phyloP scores from a whole-genome alignment of 306 rosid species.

The cucumber (Cucumis sativus) region DNA sequence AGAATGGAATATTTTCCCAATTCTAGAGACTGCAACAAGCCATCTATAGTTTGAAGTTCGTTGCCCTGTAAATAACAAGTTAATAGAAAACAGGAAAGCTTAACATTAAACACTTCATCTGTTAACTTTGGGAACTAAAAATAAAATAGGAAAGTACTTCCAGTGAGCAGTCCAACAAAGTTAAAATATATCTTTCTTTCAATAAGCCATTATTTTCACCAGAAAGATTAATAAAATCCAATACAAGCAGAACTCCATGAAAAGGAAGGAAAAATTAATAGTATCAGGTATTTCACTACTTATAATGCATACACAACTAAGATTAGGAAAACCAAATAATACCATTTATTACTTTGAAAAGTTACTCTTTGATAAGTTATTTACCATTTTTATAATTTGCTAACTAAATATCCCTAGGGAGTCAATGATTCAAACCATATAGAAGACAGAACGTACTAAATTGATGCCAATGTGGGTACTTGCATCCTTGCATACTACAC shows the following conservation, averaged over 20 bases:
- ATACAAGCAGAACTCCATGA: neutral
- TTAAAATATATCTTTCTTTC: neutral
- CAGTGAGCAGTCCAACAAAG: neutral
- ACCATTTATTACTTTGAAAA: neutral
- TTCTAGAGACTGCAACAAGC: constrained; percentile 63
- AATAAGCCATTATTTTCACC: neutral
- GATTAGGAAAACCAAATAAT: neutral
- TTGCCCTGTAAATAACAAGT: constrained; percentile 35
- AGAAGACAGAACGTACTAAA: neutral
- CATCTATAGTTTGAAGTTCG: constrained; percentile 68
- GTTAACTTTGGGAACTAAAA: neutral
- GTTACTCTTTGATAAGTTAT: neutral
- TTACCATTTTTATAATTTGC: neutral
- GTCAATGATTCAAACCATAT: neutral
- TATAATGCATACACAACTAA: neutral
- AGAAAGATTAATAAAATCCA: neutral
- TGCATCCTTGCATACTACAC: neutral
- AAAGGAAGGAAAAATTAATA: neutral
- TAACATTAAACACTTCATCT: neutral
- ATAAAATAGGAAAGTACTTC: neutral
- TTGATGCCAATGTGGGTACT: neutral
- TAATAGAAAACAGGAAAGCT: constrained; percentile 9
- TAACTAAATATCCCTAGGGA: neutral
- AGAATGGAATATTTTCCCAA: constrained; percentile 70
- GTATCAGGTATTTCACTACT: neutral